phyloP scores from a whole-genome alignment of 2,329 filamentous ascomycete species.

The Phaeoacremonium minimum region DNA sequence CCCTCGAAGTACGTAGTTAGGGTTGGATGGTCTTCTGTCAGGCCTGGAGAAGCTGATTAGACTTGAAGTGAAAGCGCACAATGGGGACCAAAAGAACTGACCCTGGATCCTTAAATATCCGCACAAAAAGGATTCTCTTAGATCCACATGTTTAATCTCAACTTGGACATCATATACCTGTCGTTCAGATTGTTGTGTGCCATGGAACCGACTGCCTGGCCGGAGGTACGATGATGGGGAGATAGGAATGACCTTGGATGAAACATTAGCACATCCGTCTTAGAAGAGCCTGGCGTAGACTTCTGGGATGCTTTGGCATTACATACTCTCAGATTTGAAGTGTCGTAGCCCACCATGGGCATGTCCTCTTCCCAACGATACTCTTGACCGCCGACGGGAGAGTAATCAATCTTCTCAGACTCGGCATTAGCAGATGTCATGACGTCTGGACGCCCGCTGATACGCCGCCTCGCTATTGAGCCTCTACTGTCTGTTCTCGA shows the following conservation, averaged over 20 bases:
- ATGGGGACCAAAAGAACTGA: constrained; percentile 34
- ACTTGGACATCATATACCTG: constrained; percentile 95
- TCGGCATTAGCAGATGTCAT: constrained; percentile 15
- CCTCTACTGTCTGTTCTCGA: not conserved
- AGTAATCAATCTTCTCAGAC: constrained; percentile 28
- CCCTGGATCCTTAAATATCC: constrained; percentile 96
- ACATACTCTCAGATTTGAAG: constrained; percentile 51
- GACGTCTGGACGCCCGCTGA: constrained; percentile 3
- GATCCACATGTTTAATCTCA: constrained; percentile 93
- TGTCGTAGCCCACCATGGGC: constrained; percentile 47
- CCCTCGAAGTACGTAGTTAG: constrained; percentile 97
- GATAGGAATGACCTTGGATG: constrained; percentile 65
- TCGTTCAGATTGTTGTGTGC: constrained; percentile 88
- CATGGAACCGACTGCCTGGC: constrained; percentile 81
- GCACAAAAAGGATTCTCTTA: constrained; percentile 89
- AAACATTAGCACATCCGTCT: not conserved
- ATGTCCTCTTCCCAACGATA: constrained; percentile 21
- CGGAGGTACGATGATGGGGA: constrained; percentile 84
- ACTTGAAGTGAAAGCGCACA: no score
- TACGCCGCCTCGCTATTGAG: constrained; percentile 5
- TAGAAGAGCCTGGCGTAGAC: no score
- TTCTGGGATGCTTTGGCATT: not conserved
- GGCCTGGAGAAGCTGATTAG: constrained; percentile 48
- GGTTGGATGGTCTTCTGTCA: constrained; percentile 95
- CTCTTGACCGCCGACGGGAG: constrained; percentile 20